Base-by-base conservation (phyloP, 2,329 filamentous ascomycete species). In the Fusarium fracticaudum region DNA sequence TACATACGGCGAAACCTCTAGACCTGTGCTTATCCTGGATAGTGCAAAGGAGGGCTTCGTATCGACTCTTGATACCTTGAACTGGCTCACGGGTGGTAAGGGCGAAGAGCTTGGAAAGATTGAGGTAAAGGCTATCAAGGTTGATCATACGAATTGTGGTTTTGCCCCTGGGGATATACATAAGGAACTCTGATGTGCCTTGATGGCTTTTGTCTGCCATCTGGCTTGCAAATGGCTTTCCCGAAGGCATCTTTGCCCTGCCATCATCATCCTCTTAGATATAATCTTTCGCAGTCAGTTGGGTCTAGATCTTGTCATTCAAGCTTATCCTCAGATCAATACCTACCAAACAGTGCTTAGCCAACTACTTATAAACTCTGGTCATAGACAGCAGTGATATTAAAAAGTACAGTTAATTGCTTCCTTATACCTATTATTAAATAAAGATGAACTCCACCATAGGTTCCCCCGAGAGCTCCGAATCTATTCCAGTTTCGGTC, bases 221-320 rank as follows among this genome's bases (percentile, higher is more conserved):
- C 8, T 51, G 29, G 10, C 29, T 14, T 3, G 12, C 15, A 24
- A 18, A 24, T 20, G 1, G 3, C 6, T 10, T 24, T 3, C 7
- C 3, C 0, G 31, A 18, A 2, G 22, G 11, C 22, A 13, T 33
- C 1, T 51, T 24, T 33, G 1, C 3, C n/a, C 22, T 51, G 8
- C 20, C 18, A 22, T 33, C 15, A 33, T 18, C 15, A 9, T 13
- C 11, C 10, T 50, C 15, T 31, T n/a, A 15, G 10, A 1, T n/a
- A n/a, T n/a, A n/a, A 48, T n/a, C 10, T 12, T 31, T 50, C 11
- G 4, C 22, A 3, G 3, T n/a, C 29, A 50, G 47, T 13, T 31
- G 7, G 26, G 12, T 22, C 26, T n/a, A 33, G 8, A 6, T 50
- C 29, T 8, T 50, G 10, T 13, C 29, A 7, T 31, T 18, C 47